Evolutionary conservation across 176 grass and related monocot species (phyloP).

Genomic region (Triticum urartu): DNA sequence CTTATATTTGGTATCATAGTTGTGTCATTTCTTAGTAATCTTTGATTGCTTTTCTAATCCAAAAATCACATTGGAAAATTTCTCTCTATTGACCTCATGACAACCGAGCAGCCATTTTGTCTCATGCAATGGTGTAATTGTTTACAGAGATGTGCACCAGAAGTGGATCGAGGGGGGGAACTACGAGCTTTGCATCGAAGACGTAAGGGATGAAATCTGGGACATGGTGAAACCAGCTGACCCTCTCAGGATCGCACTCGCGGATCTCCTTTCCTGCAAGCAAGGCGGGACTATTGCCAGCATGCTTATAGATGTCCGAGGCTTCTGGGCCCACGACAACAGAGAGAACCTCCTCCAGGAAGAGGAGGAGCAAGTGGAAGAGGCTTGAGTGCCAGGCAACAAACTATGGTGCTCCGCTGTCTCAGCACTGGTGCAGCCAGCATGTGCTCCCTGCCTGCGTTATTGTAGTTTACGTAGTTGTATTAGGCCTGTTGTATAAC

Average conservation of each 20-base stretch:
- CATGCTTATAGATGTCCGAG: conserved; percentile 94
- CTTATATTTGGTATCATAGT: background rate
- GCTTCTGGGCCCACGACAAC: conserved; percentile 99
- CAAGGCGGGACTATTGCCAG: conserved; percentile 93
- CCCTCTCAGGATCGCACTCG: conserved; percentile 58
- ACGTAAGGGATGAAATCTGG: conserved; percentile 99
- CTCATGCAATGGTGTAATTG: conserved; percentile 19
- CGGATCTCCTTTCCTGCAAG: conserved; percentile 90
- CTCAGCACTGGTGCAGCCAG: background rate
- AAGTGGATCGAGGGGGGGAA: conserved; percentile 99
- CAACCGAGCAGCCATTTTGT: background rate
- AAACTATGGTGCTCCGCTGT: background rate
- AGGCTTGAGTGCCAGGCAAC: conserved; percentile 40
- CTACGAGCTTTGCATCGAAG: conserved; percentile 96
- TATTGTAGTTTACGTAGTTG: conserved; percentile 17
- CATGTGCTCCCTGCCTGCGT: background rate
- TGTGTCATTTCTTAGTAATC: background rate
- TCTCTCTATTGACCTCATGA: background rate
- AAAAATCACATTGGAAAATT: background rate
- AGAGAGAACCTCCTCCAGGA: conserved; percentile 98
- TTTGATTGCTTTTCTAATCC: background rate
- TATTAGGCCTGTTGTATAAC: conserved; percentile 35
- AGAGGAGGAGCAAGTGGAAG: conserved; percentile 98
- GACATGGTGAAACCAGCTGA: conserved; percentile 98
- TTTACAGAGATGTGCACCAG: conserved; percentile 91